phyloP scores from a whole-genome alignment of 2,329 filamentous ascomycete species.

The Clarireedia hainanense region DNA sequence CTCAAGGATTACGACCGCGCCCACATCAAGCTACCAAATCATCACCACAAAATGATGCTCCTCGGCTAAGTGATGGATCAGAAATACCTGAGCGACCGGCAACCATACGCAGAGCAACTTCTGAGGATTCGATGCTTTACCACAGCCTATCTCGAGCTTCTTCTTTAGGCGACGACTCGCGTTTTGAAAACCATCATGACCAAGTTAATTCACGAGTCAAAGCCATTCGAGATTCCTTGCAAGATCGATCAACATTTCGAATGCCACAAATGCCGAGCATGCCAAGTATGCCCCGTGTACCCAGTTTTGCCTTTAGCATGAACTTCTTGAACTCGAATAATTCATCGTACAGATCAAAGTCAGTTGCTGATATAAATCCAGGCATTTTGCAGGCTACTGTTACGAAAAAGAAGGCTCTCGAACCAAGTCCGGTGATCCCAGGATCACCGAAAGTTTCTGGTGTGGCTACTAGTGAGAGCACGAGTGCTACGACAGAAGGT shows the following conservation, averaged over 20 bases:
- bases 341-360: conserved; percentile 19
- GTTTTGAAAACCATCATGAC: conserved; percentile 71
- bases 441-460: conserved; percentile 14
- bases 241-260: conserved; percentile 71
- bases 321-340: conserved; percentile 24
- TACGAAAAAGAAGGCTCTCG: conserved; percentile 16
- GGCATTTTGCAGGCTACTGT: conserved; percentile 21
- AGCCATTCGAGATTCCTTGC: conserved; percentile 80
- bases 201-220: conserved; percentile 86
- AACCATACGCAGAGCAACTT: conserved; percentile 53
- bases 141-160: conserved; percentile 70
- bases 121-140: conserved; percentile 72
- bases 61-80: background rate
- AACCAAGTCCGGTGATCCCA: conserved; percentile 13
- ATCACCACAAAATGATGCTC: conserved; percentile 10
- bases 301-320: conserved; percentile 33
- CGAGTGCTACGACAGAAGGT: conserved; percentile 8
- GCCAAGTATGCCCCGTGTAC: conserved; percentile 35
- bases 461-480: conserved; percentile 10
- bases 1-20: background rate
- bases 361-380: conserved; percentile 23
- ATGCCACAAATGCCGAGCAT: conserved; percentile 53
- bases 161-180: conserved; percentile 74
- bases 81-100: conserved; percentile 10
- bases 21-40: conserved; percentile 7